Conservation (phyloP, 441 rosid genomes). For the Adansonia grandidieri region DNA sequence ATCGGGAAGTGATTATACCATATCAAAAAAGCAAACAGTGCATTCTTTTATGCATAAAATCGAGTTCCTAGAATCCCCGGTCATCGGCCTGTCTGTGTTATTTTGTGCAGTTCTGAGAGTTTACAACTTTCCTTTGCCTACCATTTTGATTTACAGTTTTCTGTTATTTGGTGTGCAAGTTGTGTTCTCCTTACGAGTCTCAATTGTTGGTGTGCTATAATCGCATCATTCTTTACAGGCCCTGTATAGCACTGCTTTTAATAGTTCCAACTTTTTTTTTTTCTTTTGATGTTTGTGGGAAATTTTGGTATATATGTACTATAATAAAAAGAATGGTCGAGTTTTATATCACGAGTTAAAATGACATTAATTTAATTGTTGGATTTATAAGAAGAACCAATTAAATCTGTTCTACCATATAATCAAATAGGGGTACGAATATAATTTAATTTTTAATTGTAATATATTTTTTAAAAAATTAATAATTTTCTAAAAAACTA, state of each 20-base stretch:
- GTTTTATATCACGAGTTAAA: no score
- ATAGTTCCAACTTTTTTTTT: neutral
- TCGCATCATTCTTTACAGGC: conserved; percentile 5
- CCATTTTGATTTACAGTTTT: neutral
- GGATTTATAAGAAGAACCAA: no score
- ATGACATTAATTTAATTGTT: no score
- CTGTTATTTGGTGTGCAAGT: conserved; percentile 1
- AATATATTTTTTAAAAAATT: no score
- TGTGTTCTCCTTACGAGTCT: neutral
- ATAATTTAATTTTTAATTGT: no score
- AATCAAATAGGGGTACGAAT: no score
- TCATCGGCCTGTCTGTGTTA: neutral
- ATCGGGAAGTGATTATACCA: conserved; percentile 54
- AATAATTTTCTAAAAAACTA: no score
- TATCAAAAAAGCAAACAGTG: neutral
- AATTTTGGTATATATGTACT: neutral
- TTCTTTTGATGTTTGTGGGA: neutral
- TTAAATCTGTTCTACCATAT: no score
- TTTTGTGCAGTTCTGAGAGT: conserved; percentile 5
- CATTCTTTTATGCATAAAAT: conserved; percentile 19
- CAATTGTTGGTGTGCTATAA: neutral
- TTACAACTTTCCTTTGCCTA: neutral
- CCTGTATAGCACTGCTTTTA: conserved; percentile 9
- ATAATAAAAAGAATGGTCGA: neutral
- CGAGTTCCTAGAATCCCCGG: conserved; percentile 7